Conservation (phyloP, 2,329 filamentous ascomycete genomes). For the Aureobasidium pullulans region DNA sequence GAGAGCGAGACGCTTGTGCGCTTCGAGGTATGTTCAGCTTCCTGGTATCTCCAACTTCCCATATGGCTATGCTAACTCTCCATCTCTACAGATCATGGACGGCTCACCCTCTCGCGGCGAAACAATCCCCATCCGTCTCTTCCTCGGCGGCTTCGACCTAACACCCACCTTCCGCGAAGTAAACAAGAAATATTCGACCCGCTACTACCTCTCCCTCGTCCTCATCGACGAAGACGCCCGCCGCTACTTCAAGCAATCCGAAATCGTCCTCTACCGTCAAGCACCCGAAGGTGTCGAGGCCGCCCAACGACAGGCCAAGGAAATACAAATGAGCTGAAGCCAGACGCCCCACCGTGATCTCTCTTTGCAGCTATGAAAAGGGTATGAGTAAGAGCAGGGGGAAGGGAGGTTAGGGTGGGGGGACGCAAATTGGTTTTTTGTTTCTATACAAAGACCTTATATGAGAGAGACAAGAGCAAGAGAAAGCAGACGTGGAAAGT, state of each 20-base stretch:
- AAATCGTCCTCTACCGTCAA: conserved; percentile 94
- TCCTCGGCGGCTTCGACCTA: conserved; percentile 93
- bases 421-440: not conserved
- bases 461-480: not conserved
- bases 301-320: conserved; percentile 41
- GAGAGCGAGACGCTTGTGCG: conserved; percentile 96
- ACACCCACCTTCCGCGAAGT: conserved; percentile 98
- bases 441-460: not conserved
- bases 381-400: not conserved
- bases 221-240: conserved; percentile 63
- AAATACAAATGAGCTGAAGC: conserved; percentile 29
- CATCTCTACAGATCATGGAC: conserved; percentile 74
- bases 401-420: not conserved
- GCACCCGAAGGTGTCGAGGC: conserved; percentile 44
- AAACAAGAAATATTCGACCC: conserved; percentile 98
- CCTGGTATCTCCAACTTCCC: conserved; percentile 12
- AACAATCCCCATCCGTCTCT: conserved; percentile 93
- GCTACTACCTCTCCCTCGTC: conserved; percentile 94
- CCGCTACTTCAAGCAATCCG: conserved; percentile 97
- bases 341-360: conserved; percentile 8
- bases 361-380: conserved; percentile 7
- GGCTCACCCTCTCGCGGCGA: conserved; percentile 91
- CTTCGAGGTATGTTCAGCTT: conserved; percentile 62
- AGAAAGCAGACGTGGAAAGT: not conserved
- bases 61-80: conserved; percentile 16